phyloP scores from a whole-genome alignment of 1,284 basidiomycete species.

The Tylopilus orsonianus region DNA sequence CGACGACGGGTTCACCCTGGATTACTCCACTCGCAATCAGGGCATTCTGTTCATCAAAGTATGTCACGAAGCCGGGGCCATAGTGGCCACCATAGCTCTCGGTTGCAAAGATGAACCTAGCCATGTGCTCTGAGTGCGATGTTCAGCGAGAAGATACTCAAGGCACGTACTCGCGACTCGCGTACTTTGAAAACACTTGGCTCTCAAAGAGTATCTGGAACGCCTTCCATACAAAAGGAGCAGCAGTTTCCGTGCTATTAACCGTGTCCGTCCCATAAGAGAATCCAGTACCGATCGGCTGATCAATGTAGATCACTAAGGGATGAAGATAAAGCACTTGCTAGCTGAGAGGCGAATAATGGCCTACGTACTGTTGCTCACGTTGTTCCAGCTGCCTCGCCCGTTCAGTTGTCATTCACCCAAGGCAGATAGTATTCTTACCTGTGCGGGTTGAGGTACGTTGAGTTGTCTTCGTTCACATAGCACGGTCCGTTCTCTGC shows the following conservation, averaged over 20 bases:
- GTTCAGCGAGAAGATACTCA: not conserved
- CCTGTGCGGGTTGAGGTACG: slow-evolving; percentile 34
- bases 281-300: slow-evolving; percentile 71
- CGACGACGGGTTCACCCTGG: slow-evolving; percentile 41
- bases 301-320: slow-evolving; percentile 73
- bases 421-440: slow-evolving; percentile 5
- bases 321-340: not conserved
- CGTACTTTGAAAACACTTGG: slow-evolving; percentile 54
- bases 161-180: slow-evolving; percentile 51
- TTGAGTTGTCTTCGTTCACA: slow-evolving; percentile 29
- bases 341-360: not conserved
- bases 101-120: slow-evolving; percentile 61
- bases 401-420: slow-evolving; percentile 1
- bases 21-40: slow-evolving; percentile 50
- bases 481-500: slow-evolving; percentile 32
- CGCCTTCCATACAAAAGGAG: slow-evolving; percentile 56
- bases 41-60: slow-evolving; percentile 65
- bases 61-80: slow-evolving; percentile 62
- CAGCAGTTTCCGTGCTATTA: slow-evolving; percentile 52
- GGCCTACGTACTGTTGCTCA: slow-evolving; percentile 56
- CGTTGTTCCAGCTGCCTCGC: slow-evolving; percentile 62
- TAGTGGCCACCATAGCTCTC: slow-evolving; percentile 74
- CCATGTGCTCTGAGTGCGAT: not conserved
- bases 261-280: slow-evolving; percentile 57
- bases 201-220: slow-evolving; percentile 72